phyloP scores from a whole-genome alignment of 2,329 filamentous ascomycete species.

The Ophiocordyceps sinensis region DNA sequence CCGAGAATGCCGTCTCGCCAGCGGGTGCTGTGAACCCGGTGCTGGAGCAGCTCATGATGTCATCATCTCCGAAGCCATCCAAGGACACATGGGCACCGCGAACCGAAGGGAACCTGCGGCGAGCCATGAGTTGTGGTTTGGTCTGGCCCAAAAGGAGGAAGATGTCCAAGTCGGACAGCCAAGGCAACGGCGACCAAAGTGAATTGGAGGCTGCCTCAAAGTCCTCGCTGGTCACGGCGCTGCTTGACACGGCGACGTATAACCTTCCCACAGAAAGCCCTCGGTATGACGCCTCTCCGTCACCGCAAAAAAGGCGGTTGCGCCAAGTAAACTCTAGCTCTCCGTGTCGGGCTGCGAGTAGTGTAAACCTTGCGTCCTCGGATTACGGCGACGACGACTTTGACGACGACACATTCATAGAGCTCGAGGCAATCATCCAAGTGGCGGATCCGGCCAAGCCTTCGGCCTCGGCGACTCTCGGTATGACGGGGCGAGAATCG shows the following conservation, averaged over 20 bases:
- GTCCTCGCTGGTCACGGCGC: conserved; percentile 41
- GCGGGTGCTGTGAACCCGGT: conserved; percentile 37
- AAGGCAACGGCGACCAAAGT: conserved; percentile 17
- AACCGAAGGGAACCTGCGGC: conserved; percentile 34
- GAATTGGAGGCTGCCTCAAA: conserved; percentile 37
- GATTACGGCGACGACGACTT: conserved; percentile 44
- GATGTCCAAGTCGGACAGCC: conserved; percentile 23
- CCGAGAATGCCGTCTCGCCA: conserved; percentile 25
- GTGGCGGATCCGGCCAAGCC: conserved; percentile 4
- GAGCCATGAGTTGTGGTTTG: conserved; percentile 53
- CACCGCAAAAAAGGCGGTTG: conserved; percentile 24
- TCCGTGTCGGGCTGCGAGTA: conserved; percentile 5
- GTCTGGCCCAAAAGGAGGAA: conserved; percentile 60
- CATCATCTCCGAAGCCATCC: conserved; percentile 51
- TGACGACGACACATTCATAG: conserved; percentile 44
- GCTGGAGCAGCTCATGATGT: conserved; percentile 52
- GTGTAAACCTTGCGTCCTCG: conserved; percentile 14
- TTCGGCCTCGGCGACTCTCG: conserved; percentile 5
- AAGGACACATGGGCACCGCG: conserved; percentile 26
- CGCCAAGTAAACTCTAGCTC: conserved; percentile 9
- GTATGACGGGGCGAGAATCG: background rate
- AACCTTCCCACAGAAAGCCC: conserved; percentile 31
- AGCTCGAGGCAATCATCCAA: conserved; percentile 31
- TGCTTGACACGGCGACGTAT: conserved; percentile 51
- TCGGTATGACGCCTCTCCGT: conserved; percentile 24